Conservation (phyloP, 2,329 filamentous ascomycete species). For the Ceratocystis albifundus region DNA sequence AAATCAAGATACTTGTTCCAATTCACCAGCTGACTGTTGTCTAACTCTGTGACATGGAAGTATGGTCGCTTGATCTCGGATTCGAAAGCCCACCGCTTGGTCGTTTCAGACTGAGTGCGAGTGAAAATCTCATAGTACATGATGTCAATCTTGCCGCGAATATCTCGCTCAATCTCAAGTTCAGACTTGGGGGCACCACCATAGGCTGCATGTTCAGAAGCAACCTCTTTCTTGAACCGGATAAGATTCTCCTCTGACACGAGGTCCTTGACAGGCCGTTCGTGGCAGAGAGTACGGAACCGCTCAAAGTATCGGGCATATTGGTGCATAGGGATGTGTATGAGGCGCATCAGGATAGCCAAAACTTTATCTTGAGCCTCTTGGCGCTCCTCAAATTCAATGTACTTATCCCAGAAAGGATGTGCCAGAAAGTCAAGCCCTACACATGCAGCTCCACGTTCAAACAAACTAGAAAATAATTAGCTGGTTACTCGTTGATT, state of each 20-base stretch:
- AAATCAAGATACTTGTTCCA: conserved; percentile 97
- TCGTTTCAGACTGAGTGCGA: conserved; percentile 74
- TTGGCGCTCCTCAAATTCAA: conserved; percentile 88
- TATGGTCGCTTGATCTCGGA: conserved; percentile 91
- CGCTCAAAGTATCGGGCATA: conserved; percentile 91
- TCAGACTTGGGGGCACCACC: conserved; percentile 50
- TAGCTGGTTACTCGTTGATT: conserved; percentile 23
- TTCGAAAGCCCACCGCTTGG: conserved; percentile 89
- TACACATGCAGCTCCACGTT: conserved; percentile 72
- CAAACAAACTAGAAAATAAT: conserved; percentile 62
- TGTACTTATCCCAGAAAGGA: conserved; percentile 97
- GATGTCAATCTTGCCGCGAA: conserved; percentile 67
- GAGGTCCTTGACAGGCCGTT: conserved; percentile 60
- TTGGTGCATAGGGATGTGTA: conserved; percentile 87
- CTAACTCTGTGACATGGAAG: conserved; percentile 89
- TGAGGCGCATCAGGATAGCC: conserved; percentile 66
- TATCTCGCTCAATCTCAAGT: conserved; percentile 69
- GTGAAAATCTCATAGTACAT: conserved; percentile 73
- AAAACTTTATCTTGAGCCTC: conserved; percentile 79
- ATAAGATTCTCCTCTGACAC: conserved; percentile 56
- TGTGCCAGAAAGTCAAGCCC: conserved; percentile 90
- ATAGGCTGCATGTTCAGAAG: conserved; percentile 47
- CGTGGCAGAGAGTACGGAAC: conserved; percentile 66
- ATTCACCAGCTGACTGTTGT: conserved; percentile 70
- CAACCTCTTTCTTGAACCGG: conserved; percentile 60